Evolutionary conservation across 352 stramenopile genomes (phyloP).

Genomic region (Pilasporangium apinafurcum): DNA sequence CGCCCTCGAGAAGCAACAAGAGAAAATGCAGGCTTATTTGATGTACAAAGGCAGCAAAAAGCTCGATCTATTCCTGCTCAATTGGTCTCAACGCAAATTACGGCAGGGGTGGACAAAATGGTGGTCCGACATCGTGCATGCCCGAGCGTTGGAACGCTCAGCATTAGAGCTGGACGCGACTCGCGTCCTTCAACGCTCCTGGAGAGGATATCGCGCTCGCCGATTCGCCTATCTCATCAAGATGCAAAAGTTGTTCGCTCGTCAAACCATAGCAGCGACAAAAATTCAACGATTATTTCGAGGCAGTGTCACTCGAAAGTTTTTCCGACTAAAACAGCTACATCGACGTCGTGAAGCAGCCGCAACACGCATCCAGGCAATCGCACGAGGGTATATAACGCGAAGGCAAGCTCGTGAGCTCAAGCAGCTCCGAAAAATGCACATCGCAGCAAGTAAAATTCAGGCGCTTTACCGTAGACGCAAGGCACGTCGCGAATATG

Average conservation of each 20-base stretch:
- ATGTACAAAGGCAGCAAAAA: constrained; percentile 79
- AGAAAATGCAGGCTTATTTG: constrained; percentile 64
- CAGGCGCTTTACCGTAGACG: constrained; percentile 56
- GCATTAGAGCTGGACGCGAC: constrained; percentile 44
- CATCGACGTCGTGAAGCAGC: constrained; percentile 30
- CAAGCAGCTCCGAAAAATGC: constrained; percentile 11
- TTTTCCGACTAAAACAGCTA: constrained; percentile 50
- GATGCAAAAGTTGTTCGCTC: constrained; percentile 26
- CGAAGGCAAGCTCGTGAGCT: constrained; percentile 17
- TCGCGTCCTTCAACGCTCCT: constrained; percentile 51
- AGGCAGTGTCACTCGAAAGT: constrained; percentile 46
- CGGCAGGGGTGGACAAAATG: constrained; percentile 65
- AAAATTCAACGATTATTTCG: constrained; percentile 63
- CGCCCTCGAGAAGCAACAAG: constrained; percentile 57
- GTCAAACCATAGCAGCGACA: constrained; percentile 28
- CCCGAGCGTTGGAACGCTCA: constrained; percentile 44
- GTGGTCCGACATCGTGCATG: constrained; percentile 42
- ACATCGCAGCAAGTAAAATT: constrained; percentile 39
- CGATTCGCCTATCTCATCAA: constrained; percentile 40
- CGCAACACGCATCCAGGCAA: constrained; percentile 44
- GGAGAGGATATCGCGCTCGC: constrained; percentile 36
- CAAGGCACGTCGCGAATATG: constrained; percentile 31
- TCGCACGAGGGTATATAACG: constrained; percentile 31
- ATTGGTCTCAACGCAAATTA: constrained; percentile 66
- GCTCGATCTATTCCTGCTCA: constrained; percentile 59